These are phyloP conservation scores for Debaryomyces castellii DNA, from an alignment of 805 yeast species.

Conservation along the genomic window DNA sequence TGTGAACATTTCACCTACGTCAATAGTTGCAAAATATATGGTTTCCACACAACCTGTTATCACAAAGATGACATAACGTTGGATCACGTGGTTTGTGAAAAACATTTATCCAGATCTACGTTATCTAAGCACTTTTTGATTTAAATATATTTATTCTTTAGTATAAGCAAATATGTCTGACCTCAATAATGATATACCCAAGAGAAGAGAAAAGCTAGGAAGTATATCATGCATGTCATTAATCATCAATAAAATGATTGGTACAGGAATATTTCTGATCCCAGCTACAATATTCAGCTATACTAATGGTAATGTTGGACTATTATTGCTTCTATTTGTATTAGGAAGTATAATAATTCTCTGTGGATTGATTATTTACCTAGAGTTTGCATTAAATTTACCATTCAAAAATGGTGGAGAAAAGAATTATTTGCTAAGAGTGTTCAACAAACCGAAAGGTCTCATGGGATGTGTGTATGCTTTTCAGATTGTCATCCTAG, in stretches of 20 bases:
- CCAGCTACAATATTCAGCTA: constrained; percentile 41
- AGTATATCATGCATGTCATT: constrained; percentile 35
- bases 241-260: constrained; percentile 43
- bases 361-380: constrained; percentile 39
- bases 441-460: constrained; percentile 32
- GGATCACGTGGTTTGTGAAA: neutral
- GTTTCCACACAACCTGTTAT: no score
- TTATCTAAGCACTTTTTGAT: no score
- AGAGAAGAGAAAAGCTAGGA: constrained; percentile 11
- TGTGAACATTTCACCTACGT: no score
- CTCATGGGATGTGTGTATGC: constrained; percentile 43
- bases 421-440: constrained; percentile 37
- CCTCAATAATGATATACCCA: no score
- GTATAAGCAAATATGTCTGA: no score
- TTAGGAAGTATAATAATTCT: constrained; percentile 38
- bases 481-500: constrained; percentile 54
- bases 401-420: constrained; percentile 46
- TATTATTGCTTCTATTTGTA: constrained; percentile 32
- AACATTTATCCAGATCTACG: neutral
- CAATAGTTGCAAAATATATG: neutral
- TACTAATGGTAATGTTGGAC: constrained; percentile 36
- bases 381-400: constrained; percentile 39
- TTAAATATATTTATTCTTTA: no score
- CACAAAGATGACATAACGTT: neutral
- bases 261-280: constrained; percentile 43